Percentiles rank a stretch among this genome's conserved stretches.
These are phyloP conservation scores for Apiosordaria backusii DNA, from an alignment of 495 filamentous ascomycete genomes.

Conservation along the genomic window DNA sequence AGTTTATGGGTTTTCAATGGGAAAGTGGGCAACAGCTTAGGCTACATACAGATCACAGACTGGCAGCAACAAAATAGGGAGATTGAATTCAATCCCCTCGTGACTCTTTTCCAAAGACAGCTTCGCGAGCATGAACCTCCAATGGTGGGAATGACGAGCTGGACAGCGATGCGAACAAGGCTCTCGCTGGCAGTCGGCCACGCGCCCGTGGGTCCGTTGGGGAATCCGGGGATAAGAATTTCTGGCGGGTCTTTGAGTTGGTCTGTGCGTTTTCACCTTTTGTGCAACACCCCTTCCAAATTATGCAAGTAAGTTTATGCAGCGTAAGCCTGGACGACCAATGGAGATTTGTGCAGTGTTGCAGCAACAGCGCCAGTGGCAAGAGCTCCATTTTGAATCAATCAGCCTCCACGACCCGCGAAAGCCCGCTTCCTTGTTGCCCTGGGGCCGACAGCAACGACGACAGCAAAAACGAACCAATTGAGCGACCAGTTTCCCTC, in stretches of 20 bases:
- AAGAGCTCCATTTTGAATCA: neutral
- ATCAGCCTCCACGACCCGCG: neutral
- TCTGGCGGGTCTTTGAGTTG: neutral
- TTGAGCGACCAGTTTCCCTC: constrained; percentile 14
- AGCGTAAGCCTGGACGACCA: neutral
- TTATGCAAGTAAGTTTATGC: neutral
- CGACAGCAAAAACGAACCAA: constrained; percentile 10
- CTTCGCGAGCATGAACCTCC: neutral
- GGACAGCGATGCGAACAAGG: neutral
- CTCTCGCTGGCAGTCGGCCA: constrained; percentile 4
- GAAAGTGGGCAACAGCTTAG: neutral
- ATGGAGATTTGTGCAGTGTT: neutral
- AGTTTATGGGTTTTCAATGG: neutral
- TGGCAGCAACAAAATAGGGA: neutral
- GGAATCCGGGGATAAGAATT: constrained; percentile 3
- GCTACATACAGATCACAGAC: neutral
- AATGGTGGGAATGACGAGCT: constrained; percentile 6
- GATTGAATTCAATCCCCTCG: neutral
- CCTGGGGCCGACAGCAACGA: constrained; percentile 6
- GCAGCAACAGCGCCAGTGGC: neutral
- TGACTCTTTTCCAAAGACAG: neutral
- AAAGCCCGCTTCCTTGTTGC: constrained; percentile 17
- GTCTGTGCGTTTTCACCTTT: neutral
- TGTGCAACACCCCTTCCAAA: constrained; percentile 5
- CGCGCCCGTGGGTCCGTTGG: constrained; percentile 2